Evolutionary conservation across 345 rosid genomes (phyloP).

Genomic region (Lumnitzera littorea): DNA sequence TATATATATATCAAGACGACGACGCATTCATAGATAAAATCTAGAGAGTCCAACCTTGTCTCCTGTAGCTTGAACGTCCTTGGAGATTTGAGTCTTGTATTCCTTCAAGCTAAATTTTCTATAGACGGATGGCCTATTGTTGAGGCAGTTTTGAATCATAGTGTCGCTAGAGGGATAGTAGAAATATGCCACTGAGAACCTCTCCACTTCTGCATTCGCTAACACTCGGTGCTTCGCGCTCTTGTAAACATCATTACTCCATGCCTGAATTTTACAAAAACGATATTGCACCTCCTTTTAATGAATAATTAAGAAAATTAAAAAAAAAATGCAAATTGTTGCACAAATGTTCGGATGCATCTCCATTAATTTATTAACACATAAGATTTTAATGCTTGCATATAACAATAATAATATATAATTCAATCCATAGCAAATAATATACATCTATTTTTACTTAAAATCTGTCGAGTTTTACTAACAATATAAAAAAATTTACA

Average conservation of each 20-base stretch:
- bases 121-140: slow-evolving; percentile 29
- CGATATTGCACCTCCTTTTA: too few relatives aligned
- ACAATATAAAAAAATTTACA: too few relatives aligned
- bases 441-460: too few relatives aligned
- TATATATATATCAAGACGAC: too few relatives aligned
- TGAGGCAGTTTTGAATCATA: slow-evolving; percentile 31
- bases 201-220: slow-evolving; percentile 36
- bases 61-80: slow-evolving; percentile 55
- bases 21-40: slow-evolving; percentile 25
- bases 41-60: slow-evolving; percentile 69
- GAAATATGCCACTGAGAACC: slow-evolving; percentile 58
- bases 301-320: too few relatives aligned
- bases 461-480: too few relatives aligned
- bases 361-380: too few relatives aligned
- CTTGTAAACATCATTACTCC: slow-evolving; percentile 66
- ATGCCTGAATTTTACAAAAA: slow-evolving; percentile 25
- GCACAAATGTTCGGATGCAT: too few relatives aligned
- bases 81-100: slow-evolving; percentile 38
- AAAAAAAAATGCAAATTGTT: too few relatives aligned
- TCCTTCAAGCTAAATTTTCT: slow-evolving; percentile 53
- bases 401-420: too few relatives aligned
- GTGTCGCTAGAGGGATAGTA: slow-evolving; percentile 48
- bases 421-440: too few relatives aligned
- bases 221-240: slow-evolving; percentile 63
- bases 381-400: too few relatives aligned